Percentiles rank a stretch among this genome's conserved stretches.
phyloP scores from a whole-genome alignment of 2,329 filamentous ascomycete species.

The Botrytis hyacinthi region DNA sequence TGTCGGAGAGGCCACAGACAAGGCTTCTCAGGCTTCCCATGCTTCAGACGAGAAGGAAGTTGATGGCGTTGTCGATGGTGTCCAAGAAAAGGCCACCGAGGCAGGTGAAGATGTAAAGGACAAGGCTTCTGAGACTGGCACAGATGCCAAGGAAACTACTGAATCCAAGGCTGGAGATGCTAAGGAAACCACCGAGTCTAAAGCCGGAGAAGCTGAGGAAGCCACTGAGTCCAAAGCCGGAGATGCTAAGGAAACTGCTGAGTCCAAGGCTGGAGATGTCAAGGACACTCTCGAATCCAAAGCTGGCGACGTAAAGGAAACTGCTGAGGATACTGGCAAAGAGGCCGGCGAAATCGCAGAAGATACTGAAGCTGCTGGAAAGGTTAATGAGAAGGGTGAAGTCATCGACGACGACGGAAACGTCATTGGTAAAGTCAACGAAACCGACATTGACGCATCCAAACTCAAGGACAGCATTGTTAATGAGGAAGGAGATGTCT shows the following conservation, averaged over 20 bases:
- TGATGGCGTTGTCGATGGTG: background rate
- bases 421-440: slow-evolving; percentile 56
- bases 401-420: slow-evolving; percentile 54
- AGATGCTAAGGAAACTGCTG: background rate
- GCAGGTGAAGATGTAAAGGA: background rate
- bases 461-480: slow-evolving; percentile 43
- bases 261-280: background rate
- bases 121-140: background rate
- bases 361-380: slow-evolving; percentile 23
- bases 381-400: slow-evolving; percentile 49
- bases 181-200: background rate
- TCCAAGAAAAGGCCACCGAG: background rate
- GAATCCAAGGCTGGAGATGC: background rate
- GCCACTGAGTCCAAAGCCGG: background rate
- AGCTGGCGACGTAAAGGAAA: background rate
- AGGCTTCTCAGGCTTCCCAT: background rate
- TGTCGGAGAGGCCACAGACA: slow-evolving; percentile 6
- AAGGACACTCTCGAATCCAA: background rate
- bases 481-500: slow-evolving; percentile 50
- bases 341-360: background rate
- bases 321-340: background rate
- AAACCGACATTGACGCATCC: slow-evolving; percentile 55
- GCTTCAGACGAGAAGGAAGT: slow-evolving; percentile 4
- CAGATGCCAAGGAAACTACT: background rate
- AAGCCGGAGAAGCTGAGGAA: background rate